Conservation (phyloP, 306 rosid genomes). For the Medicago arabica region DNA sequence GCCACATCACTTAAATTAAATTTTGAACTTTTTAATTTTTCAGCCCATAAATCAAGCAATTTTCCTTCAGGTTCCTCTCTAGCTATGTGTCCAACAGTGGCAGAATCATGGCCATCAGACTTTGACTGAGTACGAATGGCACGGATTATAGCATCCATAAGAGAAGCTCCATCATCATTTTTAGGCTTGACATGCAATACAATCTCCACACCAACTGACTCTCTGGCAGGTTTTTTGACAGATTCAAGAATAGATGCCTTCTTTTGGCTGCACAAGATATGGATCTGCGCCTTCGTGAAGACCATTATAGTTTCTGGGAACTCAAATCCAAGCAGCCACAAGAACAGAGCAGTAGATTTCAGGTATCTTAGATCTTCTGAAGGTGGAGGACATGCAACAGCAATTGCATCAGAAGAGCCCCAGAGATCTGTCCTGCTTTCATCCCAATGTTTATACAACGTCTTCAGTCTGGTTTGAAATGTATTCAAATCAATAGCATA, state of each 20-base stretch:
- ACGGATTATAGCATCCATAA: constrained; percentile 75
- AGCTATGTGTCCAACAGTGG: constrained; percentile 73
- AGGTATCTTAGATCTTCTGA: constrained; percentile 92
- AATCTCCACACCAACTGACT: constrained; percentile 77
- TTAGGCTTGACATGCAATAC: constrained; percentile 79
- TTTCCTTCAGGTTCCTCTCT: constrained; percentile 93
- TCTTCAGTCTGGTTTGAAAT: constrained; percentile 66
- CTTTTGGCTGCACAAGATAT: constrained; percentile 84
- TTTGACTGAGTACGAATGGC: constrained; percentile 67
- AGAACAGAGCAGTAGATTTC: constrained; percentile 82
- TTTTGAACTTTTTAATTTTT: constrained; percentile 61
- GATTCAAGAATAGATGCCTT: constrained; percentile 81
- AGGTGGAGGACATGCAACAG: constrained; percentile 77
- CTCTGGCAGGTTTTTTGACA: constrained; percentile 70
- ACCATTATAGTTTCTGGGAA: constrained; percentile 95
- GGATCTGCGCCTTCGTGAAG: constrained; percentile 79
- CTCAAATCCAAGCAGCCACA: constrained; percentile 91
- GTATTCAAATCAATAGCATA: constrained; percentile 70
- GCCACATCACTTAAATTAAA: constrained; percentile 69
- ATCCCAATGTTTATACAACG: constrained; percentile 74
- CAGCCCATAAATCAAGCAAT: constrained; percentile 78
- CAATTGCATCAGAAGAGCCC: constrained; percentile 78
- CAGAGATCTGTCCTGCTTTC: constrained; percentile 66
- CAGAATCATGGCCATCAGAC: constrained; percentile 58
- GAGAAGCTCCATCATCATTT: constrained; percentile 74